Evolutionary conservation across 129 eudicot genomes (phyloP), one percentile per base, ranked within the genome.

Genomic region (Tanacetum coccineum): DNA sequence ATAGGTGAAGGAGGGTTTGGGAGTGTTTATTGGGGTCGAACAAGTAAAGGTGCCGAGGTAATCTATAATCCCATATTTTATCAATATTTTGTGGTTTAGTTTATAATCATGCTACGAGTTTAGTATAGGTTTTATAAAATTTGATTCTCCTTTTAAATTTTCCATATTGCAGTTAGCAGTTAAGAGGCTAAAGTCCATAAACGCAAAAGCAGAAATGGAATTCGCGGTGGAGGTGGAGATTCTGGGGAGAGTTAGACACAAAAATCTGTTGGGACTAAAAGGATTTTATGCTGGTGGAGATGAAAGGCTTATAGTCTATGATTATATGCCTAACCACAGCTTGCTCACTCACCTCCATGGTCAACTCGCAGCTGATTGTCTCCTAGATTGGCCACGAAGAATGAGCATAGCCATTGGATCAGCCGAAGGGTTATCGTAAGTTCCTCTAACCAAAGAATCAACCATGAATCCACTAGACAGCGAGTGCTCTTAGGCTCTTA

Each of bases 1-100:
- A 89, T 89, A 14, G 96, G 96, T 1, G 96, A 89, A 83, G 96
- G 96, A 17, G 93, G 96, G 13, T 85, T 85, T 49, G 96, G 96
- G 55, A 89, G 93, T 72, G 90, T 89, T 60, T 89, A 89, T 44
- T 83, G 96, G 93, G 93, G 96, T 57, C 81, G 87, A 81, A 85
- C 93, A 54, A 81, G 78, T 70, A 83, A 77, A 83, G 96, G 93
- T 74, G 79, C 80, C 2, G 93, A 89, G 93, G 96, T 63, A 85
- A 78, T 61, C 13, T 54, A 26, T 8, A 21, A 17, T 52, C 47
- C 55, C 44, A 13, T 49, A 5, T 51, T 9, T 1, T 40, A 44
- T 56, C 68, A 7, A 3, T 20, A 21, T 46, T n/a, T 25, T 73
- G 14, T 20, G 54, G 11, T 11, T 36, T 14, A 44, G 39, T 45